Evolutionary conservation across 495 filamentous ascomycete genomes (phyloP), one percentile per base, ranked within the genome.

Genomic region (Lichina pygmaea): DNA sequence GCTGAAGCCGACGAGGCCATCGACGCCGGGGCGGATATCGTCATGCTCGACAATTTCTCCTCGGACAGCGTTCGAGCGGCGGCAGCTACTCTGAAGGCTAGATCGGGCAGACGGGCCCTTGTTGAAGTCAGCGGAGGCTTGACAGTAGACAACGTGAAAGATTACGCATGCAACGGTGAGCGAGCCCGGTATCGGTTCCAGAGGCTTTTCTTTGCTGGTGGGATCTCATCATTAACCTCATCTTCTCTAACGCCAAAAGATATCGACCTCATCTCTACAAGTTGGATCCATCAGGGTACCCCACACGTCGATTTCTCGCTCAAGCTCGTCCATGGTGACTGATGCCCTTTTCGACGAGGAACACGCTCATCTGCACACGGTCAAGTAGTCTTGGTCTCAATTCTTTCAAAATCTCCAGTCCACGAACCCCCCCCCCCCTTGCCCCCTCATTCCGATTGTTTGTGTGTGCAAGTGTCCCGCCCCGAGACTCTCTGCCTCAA

Each of bases 21-120:
- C 52, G 69, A 59, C 6, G 86, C 86, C 0, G 91, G 89, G 4
- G 89, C 89, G 2, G 86, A 95, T 65, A 72, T 95, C 6, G 71
- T 97, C 44, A 97, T 97, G 89, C 61, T 97, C 52, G 89, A 97
- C 59, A 97, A 97, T 56, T 95, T 95, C 55, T 70, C 68, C 0
- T 67, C 73, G 0, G 74, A 81, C 8, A 83, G 74, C 0, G 75
- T 93, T 45, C 73, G 70, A 54, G 60, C 65, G 32, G 80, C 79
- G 0, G 80, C 86, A 10, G 62, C 49, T 55, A 68, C 65, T 49
- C 60, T 97, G 34, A 89, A 85, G 64, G 61, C 76, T 53, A 70
- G 72, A 53, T 93, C 81, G 82, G 66, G 54, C 4, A 55, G 49
- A 33, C 56, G 56, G 46, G 60, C 64, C 89, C 52, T 53, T 94